Evolutionary conservation across 352 stramenopile genomes (phyloP).

Genomic region (Nothophytophthora sp.): DNA sequence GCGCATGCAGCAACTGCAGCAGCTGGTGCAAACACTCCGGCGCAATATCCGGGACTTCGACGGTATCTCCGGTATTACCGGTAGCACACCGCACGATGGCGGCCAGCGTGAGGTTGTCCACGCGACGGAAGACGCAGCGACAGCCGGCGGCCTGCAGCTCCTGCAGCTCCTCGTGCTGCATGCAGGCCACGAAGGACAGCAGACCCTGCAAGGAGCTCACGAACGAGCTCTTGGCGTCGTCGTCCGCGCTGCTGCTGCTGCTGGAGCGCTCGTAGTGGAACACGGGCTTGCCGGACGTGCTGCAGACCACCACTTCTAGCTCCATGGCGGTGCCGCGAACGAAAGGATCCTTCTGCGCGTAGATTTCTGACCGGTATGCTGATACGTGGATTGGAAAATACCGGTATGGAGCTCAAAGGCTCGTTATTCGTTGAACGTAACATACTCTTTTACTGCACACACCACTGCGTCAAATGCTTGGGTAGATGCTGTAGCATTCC

Average conservation of each 20-base stretch:
- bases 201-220: conserved; percentile 67
- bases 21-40: conserved; percentile 45
- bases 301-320: conserved; percentile 60
- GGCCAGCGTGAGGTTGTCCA: conserved; percentile 52
- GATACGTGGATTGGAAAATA: too few relatives aligned
- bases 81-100: conserved; percentile 36
- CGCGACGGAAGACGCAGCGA: conserved; percentile 49
- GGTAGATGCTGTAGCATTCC: too few relatives aligned
- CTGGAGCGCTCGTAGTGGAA: conserved; percentile 39
- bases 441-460: too few relatives aligned
- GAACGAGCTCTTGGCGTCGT: conserved; percentile 47
- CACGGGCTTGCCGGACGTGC: conserved; percentile 62
- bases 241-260: conserved; percentile 9
- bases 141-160: conserved; percentile 41
- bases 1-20: conserved; percentile 46
- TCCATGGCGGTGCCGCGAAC: too few relatives aligned
- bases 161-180: conserved; percentile 57
- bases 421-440: too few relatives aligned
- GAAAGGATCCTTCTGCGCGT: too few relatives aligned
- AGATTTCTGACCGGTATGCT: too few relatives aligned
- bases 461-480: too few relatives aligned
- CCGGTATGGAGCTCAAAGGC: too few relatives aligned
- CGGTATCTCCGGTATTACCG: conserved; percentile 6
- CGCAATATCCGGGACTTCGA: conserved; percentile 15
- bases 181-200: conserved; percentile 58